Evolutionary conservation across 345 rosid species (phyloP).

Genomic region (Fremontodendron californicum): DNA sequence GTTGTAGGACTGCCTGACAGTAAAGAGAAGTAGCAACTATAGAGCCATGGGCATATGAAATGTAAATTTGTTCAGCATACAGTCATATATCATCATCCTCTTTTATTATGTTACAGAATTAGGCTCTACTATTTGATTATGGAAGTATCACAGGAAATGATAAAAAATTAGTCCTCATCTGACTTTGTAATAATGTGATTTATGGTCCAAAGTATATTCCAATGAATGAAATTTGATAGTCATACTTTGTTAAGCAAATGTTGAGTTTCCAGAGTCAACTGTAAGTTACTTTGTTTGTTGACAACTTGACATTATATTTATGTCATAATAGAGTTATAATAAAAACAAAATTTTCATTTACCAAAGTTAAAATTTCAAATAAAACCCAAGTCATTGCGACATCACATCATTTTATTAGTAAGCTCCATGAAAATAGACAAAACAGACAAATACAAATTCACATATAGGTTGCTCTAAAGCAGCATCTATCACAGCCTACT

Average conservation of each 20-base stretch:
- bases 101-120: not conserved
- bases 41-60: not conserved
- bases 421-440: not conserved
- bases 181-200: not conserved
- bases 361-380: not conserved
- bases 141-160: not conserved
- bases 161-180: not conserved
- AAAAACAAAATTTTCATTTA: not conserved
- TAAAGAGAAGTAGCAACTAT: not conserved
- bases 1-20: not conserved
- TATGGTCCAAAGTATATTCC: not conserved
- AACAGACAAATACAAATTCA: constrained; percentile 3
- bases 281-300: not conserved
- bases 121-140: not conserved
- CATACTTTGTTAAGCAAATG: not conserved
- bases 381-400: not conserved
- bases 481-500: not conserved
- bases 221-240: not conserved
- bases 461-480: not conserved
- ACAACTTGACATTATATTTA: constrained; percentile 2
- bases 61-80: not conserved
- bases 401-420: constrained; percentile 5
- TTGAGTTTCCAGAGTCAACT: too few species aligned
- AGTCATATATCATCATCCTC: not conserved
- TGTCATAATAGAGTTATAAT: not conserved